Conservation (phyloP, 2,329 filamentous ascomycete genomes). For the Penicillium palitans region DNA sequence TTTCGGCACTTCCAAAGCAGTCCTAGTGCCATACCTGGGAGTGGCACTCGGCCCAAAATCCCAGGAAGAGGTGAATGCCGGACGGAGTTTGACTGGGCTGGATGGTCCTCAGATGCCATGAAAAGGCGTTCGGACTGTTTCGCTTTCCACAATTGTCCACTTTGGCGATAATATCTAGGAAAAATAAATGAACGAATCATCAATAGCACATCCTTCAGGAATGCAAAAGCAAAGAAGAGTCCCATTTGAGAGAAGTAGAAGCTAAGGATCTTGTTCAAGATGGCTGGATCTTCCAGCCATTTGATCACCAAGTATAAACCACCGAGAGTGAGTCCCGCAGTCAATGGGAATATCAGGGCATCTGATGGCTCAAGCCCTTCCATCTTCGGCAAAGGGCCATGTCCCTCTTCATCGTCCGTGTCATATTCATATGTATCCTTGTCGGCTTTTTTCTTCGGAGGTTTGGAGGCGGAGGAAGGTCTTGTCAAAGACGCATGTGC, state of each 20-base stretch:
- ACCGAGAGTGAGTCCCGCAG: conserved; percentile 70
- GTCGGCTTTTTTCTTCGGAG: conserved; percentile 52
- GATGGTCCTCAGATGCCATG: conserved; percentile 17
- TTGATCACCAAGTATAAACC: conserved; percentile 86
- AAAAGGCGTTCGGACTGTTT: conserved; percentile 37
- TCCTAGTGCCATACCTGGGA: conserved; percentile 39
- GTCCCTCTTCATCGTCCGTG: conserved; percentile 52
- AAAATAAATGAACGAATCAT: conserved; percentile 68
- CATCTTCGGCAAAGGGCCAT: conserved; percentile 58
- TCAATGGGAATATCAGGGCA: conserved; percentile 78
- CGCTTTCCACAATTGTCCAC: conserved; percentile 52
- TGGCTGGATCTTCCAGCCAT: conserved; percentile 75
- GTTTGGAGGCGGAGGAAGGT: conserved; percentile 73
- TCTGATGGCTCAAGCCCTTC: conserved; percentile 73
- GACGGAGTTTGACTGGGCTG: conserved; percentile 17
- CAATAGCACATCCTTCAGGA: conserved; percentile 71
- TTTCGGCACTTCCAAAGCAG: conserved; percentile 54
- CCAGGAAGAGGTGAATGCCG: conserved; percentile 55
- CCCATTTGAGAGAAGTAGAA: conserved; percentile 81
- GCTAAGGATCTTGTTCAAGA: conserved; percentile 80
- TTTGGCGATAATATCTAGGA: conserved; percentile 65
- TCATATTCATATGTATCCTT: conserved; percentile 28
- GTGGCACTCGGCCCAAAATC: conserved; percentile 48
- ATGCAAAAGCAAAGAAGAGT: conserved; percentile 70
- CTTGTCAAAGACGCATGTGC: conserved; percentile 82